Base-by-base conservation (phyloP, 2,329 filamentous ascomycete species). In the Didymella glomerata region DNA sequence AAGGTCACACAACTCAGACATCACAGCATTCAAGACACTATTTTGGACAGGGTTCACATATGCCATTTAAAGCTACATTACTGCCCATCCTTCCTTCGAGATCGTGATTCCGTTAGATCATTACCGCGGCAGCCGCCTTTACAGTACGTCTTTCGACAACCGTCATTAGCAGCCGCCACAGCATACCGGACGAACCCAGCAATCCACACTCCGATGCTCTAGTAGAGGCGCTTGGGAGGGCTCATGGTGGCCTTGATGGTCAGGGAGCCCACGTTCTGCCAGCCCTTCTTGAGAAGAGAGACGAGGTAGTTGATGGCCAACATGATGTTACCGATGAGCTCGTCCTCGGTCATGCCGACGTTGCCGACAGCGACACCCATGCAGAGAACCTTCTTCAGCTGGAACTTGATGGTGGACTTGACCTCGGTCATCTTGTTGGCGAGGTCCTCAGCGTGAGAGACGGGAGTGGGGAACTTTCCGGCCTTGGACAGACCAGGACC, bases 171-270 rank as follows among this genome's bases (percentile, higher is more conserved):
- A 63, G 27, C 64, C 49, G 41, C 62, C 52, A 47, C 54, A 50
- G 58, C 48, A 62, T 54, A 57, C 56, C 54, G 22, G 25, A 51
- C 57, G 47, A 52, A 56, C 44, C 63, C 64, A 63, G 55, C 57
- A 63, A 69, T 42, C 30, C 53, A 57, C 42, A 48, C 56, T 48
- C 60, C 57, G 24, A 62, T 24, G 41, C 57, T 79, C 81, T 98
- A 99, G 89, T 97, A 99, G 75, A 99, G 85, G 80, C 95, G 93
- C 88, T 93, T 95, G 75, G 95, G 95, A 74, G 95, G 95, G 83
- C 92, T 97, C 95, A 99, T 99, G 86, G 91, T 91, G 85, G 95
- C 95, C 92, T 99, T 99, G 88, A 99, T 95, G 81, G 93, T 97
- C 85, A 99, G 88, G 88, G 91, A 95, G 81, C 95, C 95, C 78